Evolutionary conservation across 768 basidiomycete genomes (phyloP), one percentile per base, ranked within the genome.

Genomic region (Leccinum uliginosum): DNA sequence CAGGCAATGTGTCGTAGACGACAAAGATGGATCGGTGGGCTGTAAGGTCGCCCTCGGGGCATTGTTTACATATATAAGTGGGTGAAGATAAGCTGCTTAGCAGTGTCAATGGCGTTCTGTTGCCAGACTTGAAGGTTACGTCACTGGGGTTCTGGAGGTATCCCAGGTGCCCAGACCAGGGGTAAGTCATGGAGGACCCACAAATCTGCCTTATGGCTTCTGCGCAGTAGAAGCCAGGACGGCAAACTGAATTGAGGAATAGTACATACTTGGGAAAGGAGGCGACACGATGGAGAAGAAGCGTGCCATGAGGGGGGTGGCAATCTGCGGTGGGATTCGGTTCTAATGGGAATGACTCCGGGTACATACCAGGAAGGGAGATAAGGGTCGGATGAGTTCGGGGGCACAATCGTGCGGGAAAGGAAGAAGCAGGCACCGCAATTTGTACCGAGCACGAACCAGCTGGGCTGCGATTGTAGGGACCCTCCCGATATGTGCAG

Each of bases 401-500:
- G 69, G 62, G 50, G n/a, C 34, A 30, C 30, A 30, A 11, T 34
- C 34, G 34, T 15, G 35, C 14, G 51, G 53, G 35, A 52, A 58
- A 34, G 48, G 59, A 63, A 63, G 61, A n/a, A 10, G 54, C 56
- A 61, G 56, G 59, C 53, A 60, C 59, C 48, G 44, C 45, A 63
- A 65, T 24, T 60, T 51, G 50, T 24, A 63, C 51, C 52, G 58
- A 69, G 40, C 52, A 51, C 44, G 56, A 60, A 59, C 56, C 54
- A 60, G 58, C 49, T 29, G 11, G 17, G 55, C 55, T 57, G 51
- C 52, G 57, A 55, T 59, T 52, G 47, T 54, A 58, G 50, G 45
- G 0, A 59, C 35, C 38, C 27, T 9, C 67, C 70, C 69, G 64
- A 71, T 71, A 73, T 68, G 59, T 73, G 62, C 66, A 65, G 54